Conservation (phyloP, 495 filamentous ascomycete genomes). For the Penicillium crystallinum region DNA sequence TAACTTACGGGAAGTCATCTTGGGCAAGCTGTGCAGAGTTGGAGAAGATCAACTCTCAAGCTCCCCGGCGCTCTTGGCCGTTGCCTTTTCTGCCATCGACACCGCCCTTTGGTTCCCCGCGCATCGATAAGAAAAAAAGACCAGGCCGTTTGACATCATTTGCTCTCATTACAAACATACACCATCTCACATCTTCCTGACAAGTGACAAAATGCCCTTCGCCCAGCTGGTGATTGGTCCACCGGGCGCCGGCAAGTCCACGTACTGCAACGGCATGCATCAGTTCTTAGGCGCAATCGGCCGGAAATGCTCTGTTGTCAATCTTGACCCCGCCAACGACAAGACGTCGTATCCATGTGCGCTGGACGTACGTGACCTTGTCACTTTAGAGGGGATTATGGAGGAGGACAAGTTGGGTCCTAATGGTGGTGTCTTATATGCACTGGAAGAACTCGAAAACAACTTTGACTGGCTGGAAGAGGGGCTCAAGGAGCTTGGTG, state of each 20-base stretch:
- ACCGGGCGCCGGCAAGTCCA: slow-evolving; percentile 92
- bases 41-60: slow-evolving; percentile 25
- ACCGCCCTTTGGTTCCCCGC: slow-evolving; percentile 34
- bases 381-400: slow-evolving; percentile 93
- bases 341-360: slow-evolving; percentile 60
- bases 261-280: slow-evolving; percentile 97
- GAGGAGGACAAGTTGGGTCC: slow-evolving; percentile 84
- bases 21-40: slow-evolving; percentile 10
- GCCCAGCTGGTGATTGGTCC: slow-evolving; percentile 85
- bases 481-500: slow-evolving; percentile 65
- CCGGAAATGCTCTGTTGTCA: slow-evolving; percentile 88
- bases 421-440: slow-evolving; percentile 88
- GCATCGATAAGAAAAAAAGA: slow-evolving; percentile 22
- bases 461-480: slow-evolving; percentile 88
- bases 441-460: slow-evolving; percentile 88
- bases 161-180: not conserved
- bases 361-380: slow-evolving; percentile 82
- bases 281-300: slow-evolving; percentile 95
- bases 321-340: slow-evolving; percentile 97
- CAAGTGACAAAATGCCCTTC: slow-evolving; percentile 46
- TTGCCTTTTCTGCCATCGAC: slow-evolving; percentile 31
- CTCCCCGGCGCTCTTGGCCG: slow-evolving; percentile 16
- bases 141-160: not conserved
- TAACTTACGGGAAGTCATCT: slow-evolving; percentile 39
- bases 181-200: not conserved